Conservation (phyloP, 176 grass and related monocot species). For the Leersia perrieri region DNA sequence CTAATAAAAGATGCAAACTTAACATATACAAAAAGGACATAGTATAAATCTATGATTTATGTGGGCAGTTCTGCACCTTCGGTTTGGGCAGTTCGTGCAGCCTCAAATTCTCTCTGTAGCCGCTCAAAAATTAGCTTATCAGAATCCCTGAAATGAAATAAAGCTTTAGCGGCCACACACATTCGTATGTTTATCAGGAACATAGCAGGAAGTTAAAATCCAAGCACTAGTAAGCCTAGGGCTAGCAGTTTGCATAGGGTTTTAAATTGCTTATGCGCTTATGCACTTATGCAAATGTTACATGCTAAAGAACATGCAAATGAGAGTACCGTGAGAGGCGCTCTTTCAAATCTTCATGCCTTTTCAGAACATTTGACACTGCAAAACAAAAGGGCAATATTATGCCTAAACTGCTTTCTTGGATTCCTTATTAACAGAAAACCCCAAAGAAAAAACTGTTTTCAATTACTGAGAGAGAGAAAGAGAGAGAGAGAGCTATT, state of each 20-base stretch:
- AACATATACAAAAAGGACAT: neutral
- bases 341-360: constrained; percentile 72
- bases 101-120: constrained; percentile 86
- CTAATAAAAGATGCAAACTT: neutral
- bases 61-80: constrained; percentile 66
- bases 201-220: neutral
- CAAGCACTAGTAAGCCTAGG: neutral
- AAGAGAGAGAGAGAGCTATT: neutral
- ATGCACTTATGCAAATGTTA: neutral
- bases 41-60: constrained; percentile 5
- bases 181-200: neutral
- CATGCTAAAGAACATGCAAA: neutral
- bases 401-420: constrained; percentile 5
- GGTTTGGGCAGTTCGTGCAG: constrained; percentile 66
- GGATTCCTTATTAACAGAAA: constrained; percentile 11
- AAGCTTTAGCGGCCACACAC: neutral
- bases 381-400: constrained; percentile 26
- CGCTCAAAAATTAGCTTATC: constrained; percentile 93
- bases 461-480: neutral
- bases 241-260: neutral
- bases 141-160: constrained; percentile 66
- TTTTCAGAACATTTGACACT: constrained; percentile 60
- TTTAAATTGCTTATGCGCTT: neutral
- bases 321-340: constrained; percentile 62
- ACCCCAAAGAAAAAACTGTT: neutral